Base-by-base conservation (phyloP, 163 green algal genomes). In the Chloromonas sp. region DNA sequence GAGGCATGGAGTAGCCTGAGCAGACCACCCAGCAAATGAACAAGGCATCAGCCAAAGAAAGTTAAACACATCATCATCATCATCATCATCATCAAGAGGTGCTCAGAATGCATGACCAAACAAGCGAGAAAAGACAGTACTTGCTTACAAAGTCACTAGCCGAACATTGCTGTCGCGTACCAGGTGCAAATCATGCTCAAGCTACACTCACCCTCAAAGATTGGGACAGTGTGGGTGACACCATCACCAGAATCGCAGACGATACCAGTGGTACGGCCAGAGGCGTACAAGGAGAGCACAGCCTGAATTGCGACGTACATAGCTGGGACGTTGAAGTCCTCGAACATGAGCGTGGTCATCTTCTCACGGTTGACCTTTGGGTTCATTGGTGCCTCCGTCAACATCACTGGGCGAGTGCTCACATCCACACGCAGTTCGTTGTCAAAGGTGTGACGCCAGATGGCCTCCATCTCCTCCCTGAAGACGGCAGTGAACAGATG, bases 381-480 rank as follows among this genome's bases (percentile, higher is more conserved):
- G 81, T 87, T 84, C 70, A 84, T 81, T n/a, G 84, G 78, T 2
- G 78, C 70, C 82, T 99, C 96, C 0, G 96, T 99, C 1, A 99
- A 91, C 82, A 99, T 91, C 62, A 99, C 94, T 15, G 96, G 96
- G 85, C 98, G 96, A 89, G 98, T 94, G 85, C 84, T 81, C 60
- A 88, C 61, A 71, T 92, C 86, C 61, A 98, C 94, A 62, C 96
- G 93, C 81, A 99, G 94, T 93, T 99, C 94, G 88, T 99, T 98
- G 93, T 98, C 97, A 84, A 99, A 99, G 61, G 96, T 98, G 92
- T 99, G 96, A 84, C 98, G 95, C 96, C 96, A 99, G 84, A 99
- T 98, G 87, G 97, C 97, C 93, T 99, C 96, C 96, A 98, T 99
- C 88, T 98, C 96, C 87, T 99, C 95, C 84, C 79, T 81, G 61